Percentiles rank a stretch among this genome's conserved stretches.
phyloP scores from a whole-genome alignment of 2,329 filamentous ascomycete species.

The Colletotrichum sp. region DNA sequence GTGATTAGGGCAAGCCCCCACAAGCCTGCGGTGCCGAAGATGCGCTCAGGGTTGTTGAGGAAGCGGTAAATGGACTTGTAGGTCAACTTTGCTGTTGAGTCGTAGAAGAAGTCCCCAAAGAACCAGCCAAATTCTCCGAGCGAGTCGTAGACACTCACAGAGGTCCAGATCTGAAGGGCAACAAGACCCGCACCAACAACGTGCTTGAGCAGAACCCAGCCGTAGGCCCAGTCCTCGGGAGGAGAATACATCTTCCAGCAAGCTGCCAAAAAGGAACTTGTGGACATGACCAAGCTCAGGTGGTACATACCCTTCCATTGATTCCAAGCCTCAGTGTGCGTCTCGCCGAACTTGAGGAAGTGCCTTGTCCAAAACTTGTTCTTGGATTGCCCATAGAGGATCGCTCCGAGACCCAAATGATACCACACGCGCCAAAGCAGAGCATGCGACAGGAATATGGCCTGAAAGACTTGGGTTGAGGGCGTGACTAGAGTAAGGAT shows the following conservation, averaged over 20 bases:
- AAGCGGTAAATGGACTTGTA: constrained; percentile 98
- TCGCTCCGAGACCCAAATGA: constrained; percentile 82
- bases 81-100: constrained; percentile 84
- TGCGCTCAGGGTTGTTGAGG: constrained; percentile 94
- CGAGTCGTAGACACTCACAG: constrained; percentile 90
- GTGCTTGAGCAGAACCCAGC: constrained; percentile 85
- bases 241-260: constrained; percentile 96
- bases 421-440: constrained; percentile 90
- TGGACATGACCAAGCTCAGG: constrained; percentile 88
- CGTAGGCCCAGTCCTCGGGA: constrained; percentile 86
- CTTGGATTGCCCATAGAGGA: constrained; percentile 85
- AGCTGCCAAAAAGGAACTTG: constrained; percentile 85
- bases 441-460: constrained; percentile 82
- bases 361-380: constrained; percentile 96
- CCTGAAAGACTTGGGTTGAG: constrained; percentile 75
- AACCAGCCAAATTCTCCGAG: constrained; percentile 99
- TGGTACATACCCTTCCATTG: constrained; percentile 98
- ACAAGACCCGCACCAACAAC: constrained; percentile 83
- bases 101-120: constrained; percentile 98
- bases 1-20: constrained; percentile 96
- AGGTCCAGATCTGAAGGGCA: constrained; percentile 90
- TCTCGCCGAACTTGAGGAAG: constrained; percentile 96
- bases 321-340: constrained; percentile 87
- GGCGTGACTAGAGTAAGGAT: constrained; percentile 78
- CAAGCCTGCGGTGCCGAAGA: constrained; percentile 91